phyloP scores from a whole-genome alignment of 176 grass and related monocot species.

The Thinopyrum elongatum region DNA sequence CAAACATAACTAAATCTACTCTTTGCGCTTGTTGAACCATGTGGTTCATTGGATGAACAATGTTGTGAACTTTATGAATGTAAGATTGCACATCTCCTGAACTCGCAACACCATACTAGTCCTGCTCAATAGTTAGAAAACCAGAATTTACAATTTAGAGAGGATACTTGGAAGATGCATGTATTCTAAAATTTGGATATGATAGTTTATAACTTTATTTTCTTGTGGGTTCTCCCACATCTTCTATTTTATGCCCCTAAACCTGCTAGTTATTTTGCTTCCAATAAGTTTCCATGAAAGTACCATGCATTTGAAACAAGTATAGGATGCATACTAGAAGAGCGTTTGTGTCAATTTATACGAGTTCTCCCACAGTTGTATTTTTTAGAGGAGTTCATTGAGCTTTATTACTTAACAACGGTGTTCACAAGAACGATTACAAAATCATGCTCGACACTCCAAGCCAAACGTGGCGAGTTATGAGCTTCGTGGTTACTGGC shows the following conservation, averaged over 20 bases:
- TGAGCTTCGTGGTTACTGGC: too few species aligned
- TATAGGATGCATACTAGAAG: neutral
- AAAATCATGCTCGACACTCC: too few species aligned
- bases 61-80: neutral
- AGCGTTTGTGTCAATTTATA: neutral
- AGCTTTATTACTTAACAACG: too few species aligned
- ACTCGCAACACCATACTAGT: neutral
- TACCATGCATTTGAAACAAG: neutral
- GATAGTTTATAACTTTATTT: neutral
- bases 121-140: neutral
- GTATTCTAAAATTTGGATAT: neutral
- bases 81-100: neutral
- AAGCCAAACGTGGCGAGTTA: too few species aligned
- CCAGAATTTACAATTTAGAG: neutral
- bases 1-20: too few species aligned
- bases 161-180: neutral
- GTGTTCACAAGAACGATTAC: too few species aligned
- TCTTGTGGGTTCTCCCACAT: neutral
- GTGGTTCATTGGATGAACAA: neutral
- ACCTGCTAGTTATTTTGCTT: neutral
- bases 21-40: constrained; percentile 1
- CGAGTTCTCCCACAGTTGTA: neutral
- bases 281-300: too few species aligned
- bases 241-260: neutral
- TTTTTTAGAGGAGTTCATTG: too few species aligned